Evolutionary conservation across 768 basidiomycete species (phyloP).

Genomic region (Floccularia luteovirens): DNA sequence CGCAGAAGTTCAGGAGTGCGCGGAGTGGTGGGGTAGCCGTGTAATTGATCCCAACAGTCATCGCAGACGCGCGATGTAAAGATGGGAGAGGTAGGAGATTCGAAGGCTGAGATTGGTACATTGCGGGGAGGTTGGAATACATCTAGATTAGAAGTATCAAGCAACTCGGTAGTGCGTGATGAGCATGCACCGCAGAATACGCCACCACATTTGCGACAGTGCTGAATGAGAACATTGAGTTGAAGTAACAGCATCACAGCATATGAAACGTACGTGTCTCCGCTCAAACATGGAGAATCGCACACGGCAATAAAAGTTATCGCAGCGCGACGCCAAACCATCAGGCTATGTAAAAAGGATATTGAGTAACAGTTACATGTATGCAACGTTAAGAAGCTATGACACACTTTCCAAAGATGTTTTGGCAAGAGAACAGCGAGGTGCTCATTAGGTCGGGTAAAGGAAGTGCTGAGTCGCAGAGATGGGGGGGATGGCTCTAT

Average conservation of each 20-base stretch:
- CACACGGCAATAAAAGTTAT: constrained; percentile 65
- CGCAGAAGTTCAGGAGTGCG: constrained; percentile 27
- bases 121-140: constrained; percentile 70
- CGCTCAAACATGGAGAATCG: constrained; percentile 65
- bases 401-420: constrained; percentile 65
- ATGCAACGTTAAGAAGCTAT: constrained; percentile 1
- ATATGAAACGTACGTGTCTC: constrained; percentile 50
- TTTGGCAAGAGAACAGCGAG: constrained; percentile 68
- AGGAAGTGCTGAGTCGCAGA: constrained; percentile 2
- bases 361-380: constrained; percentile 9
- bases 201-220: constrained; percentile 82
- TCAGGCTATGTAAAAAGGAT: constrained; percentile 42
- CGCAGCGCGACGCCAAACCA: constrained; percentile 51
- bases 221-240: constrained; percentile 32
- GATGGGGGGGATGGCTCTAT: constrained; percentile 15
- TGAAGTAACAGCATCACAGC: constrained; percentile 2
- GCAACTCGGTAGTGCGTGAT: constrained; percentile 48
- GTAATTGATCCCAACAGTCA: constrained; percentile 70
- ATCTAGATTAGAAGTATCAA: constrained; percentile 64
- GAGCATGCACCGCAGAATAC: constrained; percentile 65
- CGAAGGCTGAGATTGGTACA: constrained; percentile 49
- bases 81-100: constrained; percentile 55
- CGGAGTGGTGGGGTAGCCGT: constrained; percentile 44
- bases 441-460: constrained; percentile 53
- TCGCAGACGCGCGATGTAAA: constrained; percentile 61